Base-by-base conservation (phyloP, 306 rosid species). In the Casuarina glauca region DNA sequence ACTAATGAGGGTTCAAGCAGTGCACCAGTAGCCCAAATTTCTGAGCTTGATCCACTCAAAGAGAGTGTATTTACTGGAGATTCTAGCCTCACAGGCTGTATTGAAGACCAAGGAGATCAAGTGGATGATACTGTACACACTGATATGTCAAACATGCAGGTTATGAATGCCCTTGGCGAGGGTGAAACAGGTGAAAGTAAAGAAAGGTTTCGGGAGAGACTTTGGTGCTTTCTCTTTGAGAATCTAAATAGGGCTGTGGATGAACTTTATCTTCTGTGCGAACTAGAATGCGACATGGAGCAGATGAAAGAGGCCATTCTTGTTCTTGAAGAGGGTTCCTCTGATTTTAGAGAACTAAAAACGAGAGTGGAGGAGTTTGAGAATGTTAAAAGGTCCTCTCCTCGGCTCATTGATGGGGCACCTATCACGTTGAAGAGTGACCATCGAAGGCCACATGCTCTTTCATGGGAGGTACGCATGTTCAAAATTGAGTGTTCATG, bases 221-320 rank as follows among this genome's bases (percentile, higher is more conserved):
- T 95, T 70, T 95, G 98, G 98, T 92, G 98, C 84, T 95, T 91
- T 88, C 91, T 95, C 58, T 95, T 95, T 85, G 98, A 95, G 91
- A 95, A 92, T 86, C 98, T 95, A 67, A 95, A 95, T 81, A 89
- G 98, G 84, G 94, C 97, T 68, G 96, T 95, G n/a, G 98, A 95
- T 85, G 98, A 95, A 78, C 92, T 95, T 77, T 95, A 95, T 91
- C 98, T 95, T 85, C 98, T 95, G 70, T 95, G 98, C 78, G 98
- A 95, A 80, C 87, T 95, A 84, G 98, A 95, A 85, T 92, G 97
- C 38, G 98, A 95, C 81, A 75, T 86, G 82, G 97, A 88, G 85
- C 97, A 95, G 93, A 95, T 95, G 98, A 92, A 89, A 82, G 98
- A 95, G 88, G 97, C 97, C 41, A 78, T 92, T 88, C 96, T 95